Evolutionary conservation across 192 early-diverging fungal species (phyloP).

Genomic region (Coemansia reversa): DNA sequence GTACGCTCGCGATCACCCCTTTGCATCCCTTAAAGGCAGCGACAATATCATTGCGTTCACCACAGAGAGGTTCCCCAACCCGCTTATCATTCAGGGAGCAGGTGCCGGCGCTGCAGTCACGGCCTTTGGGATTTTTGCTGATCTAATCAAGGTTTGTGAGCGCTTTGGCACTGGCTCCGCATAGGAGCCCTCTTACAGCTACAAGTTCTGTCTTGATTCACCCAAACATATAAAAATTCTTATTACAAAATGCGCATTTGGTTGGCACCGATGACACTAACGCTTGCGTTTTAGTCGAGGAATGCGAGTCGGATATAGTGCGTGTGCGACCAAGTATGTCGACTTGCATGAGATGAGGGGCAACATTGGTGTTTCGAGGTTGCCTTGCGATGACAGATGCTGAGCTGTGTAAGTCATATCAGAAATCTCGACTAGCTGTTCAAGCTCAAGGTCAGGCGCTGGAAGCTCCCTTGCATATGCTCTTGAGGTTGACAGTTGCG

Average conservation of each 20-base stretch:
- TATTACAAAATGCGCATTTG: not conserved
- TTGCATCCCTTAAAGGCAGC: conserved; percentile 93
- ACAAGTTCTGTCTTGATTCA: too few species aligned
- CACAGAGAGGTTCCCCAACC: conserved; percentile 90
- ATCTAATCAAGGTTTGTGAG: conserved; percentile 84
- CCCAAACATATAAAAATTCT: not conserved
- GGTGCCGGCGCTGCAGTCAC: conserved; percentile 98
- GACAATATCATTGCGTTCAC: conserved; percentile 98
- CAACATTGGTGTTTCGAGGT: not conserved
- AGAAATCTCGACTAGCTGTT: conserved; percentile 22
- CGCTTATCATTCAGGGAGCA: conserved; percentile 92
- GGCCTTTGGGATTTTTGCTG: conserved; percentile 95
- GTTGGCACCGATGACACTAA: conserved; percentile 2
- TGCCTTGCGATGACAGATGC: not conserved
- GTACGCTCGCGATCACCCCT: conserved; percentile 87
- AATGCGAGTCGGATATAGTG: conserved; percentile 42
- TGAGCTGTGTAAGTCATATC: not conserved
- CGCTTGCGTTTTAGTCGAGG: conserved; percentile 52
- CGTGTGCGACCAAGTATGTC: conserved; percentile 18
- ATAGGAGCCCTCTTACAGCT: not conserved
- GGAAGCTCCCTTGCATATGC: conserved; percentile 16
- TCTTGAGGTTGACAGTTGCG: conserved; percentile 21
- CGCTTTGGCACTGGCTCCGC: conserved; percentile 41
- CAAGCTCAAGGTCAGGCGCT: conserved; percentile 21
- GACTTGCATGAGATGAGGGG: conserved; percentile 15